Evolutionary conservation across 2,329 filamentous ascomycete genomes (phyloP), one percentile per base, ranked within the genome.

Genomic region (Clarireedia homoeocarpa): DNA sequence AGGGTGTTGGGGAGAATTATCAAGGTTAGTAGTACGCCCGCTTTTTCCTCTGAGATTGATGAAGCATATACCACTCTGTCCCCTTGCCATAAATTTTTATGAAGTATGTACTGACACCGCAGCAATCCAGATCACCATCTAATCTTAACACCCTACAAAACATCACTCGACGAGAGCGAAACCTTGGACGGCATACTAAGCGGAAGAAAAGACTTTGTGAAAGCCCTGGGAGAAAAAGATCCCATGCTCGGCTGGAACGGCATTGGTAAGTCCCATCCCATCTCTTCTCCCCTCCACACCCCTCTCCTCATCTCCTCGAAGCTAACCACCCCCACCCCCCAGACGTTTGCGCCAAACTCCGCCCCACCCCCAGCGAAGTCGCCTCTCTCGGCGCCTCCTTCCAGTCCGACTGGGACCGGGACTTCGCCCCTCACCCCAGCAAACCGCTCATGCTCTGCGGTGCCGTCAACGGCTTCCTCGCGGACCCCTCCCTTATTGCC

Each of bases 211-310:
- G 72, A 77, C 30, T 71, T 76, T 4, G 66, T 71, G 2, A 70
- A 75, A 48, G 70, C 79, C 17, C 69, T 82, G 5, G 67, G 70
- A 48, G 68, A 72, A 24, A 76, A 77, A 12, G 73, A 81, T 53
- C 70, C 76, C 12, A 67, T 78, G 3, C 66, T 84, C 1, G 79
- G 81, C 5, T 83, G 79, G 76, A 85, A 84, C 56, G 73, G 68
- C 0, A 73, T 81, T 58, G 67, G 66, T 67, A 59, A 45, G 55
- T 26, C 36, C 15, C 27, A 15, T 30, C n/a, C 17, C 4, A 2
- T 10, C n/a, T 24, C 15, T 34, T 6, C 10, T 34, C 15, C 40
- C n/a, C 24, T 17, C 6, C 49, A 5, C n/a, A 39, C 10, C 12
- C 38, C 34, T 20, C 20, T 20, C 34, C 34, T 9, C 7, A 38